Evolutionary conservation across 2,329 filamentous ascomycete genomes (phyloP).

Genomic region (Epichloe sp.): DNA sequence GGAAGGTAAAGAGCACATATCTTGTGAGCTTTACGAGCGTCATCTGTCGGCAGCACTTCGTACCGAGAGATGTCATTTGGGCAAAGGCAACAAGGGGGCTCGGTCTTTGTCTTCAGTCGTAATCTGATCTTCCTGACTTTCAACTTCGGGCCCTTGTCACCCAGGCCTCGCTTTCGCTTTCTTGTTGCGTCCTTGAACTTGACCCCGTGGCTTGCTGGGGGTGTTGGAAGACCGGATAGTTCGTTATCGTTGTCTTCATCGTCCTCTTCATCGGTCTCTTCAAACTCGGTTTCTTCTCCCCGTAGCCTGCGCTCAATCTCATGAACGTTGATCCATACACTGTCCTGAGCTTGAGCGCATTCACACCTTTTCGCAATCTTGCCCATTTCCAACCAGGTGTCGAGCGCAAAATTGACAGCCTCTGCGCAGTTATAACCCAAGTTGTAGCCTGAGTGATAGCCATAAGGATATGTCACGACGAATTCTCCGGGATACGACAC

Average conservation of each 20-base stretch:
- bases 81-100: constrained; percentile 84
- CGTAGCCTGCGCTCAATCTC: constrained; percentile 91
- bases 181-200: constrained; percentile 46
- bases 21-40: constrained; percentile 75
- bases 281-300: constrained; percentile 76
- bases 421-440: constrained; percentile 97
- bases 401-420: constrained; percentile 94
- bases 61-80: constrained; percentile 78
- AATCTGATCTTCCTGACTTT: constrained; percentile 73
- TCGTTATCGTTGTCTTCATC: constrained; percentile 49
- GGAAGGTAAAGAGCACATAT: constrained; percentile 84
- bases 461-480: constrained; percentile 95
- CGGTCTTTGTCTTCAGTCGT: constrained; percentile 54
- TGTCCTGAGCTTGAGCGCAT: constrained; percentile 88
- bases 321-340: constrained; percentile 94
- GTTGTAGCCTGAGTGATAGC: constrained; percentile 97
- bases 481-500: constrained; percentile 96
- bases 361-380: constrained; percentile 94
- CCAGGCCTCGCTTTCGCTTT: constrained; percentile 43
- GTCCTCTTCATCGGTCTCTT: constrained; percentile 56
- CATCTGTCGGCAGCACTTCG: constrained; percentile 74
- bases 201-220: constrained; percentile 59
- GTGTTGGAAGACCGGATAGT: constrained; percentile 60
- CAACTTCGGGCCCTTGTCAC: constrained; percentile 27
- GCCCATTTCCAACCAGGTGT: constrained; percentile 89